Base-by-base conservation (phyloP, 2,329 filamentous ascomycete species). In the Phyllosticta citriasiana region DNA sequence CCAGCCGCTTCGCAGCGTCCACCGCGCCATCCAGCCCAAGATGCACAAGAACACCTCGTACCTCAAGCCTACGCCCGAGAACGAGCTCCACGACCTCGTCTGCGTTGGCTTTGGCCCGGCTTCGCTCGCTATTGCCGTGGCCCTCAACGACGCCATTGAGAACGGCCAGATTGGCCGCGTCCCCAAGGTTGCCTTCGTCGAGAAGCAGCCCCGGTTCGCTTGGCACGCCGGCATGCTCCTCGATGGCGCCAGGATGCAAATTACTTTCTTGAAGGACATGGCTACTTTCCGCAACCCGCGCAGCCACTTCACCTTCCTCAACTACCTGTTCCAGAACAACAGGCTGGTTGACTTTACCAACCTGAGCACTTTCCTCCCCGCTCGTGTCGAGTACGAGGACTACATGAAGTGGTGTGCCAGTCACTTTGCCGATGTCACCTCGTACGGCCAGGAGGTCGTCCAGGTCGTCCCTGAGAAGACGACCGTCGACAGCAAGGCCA, bases 191-290 rank as follows among this genome's bases (percentile, higher is more conserved):
- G 82, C 89, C 53, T 97, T 97, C 75, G 76, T 97, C 25, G 93
- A 97, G 78, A 88, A 89, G 73, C 93, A 97, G 75, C 70, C 79
- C 33, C 78, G 81, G 55, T 97, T 97, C 71, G 85, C 88, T 62
- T 97, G 93, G 93, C 93, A 97, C 74, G 86, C 91, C 0, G 93
- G 93, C 63, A 97, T 97, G 93, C 84, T 97, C 63, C 83, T 97
- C 2, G 90, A 91, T 0, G 92, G 91, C 4, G 89, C 92, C 58
- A 91, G 88, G 77, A 97, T 97, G 93, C 93, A 97, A 73, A 97
- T 97, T 67, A 95, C 90, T 9, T 97, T 96, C 78, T 83, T 97
- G 77, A 97, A 97, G 78, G 93, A 97, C 72, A 84, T 97, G 73
- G 93, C 93, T 3, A 94, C 90, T 3, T 80, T 96, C 66, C 84